phyloP scores from a whole-genome alignment of 2,329 filamentous ascomycete species.

The Ascochyta fabae region DNA sequence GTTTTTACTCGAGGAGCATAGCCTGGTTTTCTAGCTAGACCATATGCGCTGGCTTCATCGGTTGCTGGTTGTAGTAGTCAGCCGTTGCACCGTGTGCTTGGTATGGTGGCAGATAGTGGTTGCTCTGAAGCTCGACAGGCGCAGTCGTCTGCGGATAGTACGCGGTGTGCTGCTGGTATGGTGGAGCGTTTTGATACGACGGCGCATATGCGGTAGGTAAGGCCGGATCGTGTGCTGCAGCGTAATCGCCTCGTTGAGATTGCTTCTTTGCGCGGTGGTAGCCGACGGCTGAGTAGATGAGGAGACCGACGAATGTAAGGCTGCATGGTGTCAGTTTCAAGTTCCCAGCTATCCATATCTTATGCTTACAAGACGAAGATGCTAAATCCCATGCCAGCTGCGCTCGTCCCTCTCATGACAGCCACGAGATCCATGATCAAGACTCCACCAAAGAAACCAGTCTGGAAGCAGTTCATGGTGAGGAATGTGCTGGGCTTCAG shows the following conservation, averaged over 20 bases:
- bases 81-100: slow-evolving; percentile 23
- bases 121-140: slow-evolving; percentile 24
- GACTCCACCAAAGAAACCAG: slow-evolving; percentile 43
- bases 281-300: slow-evolving; percentile 49
- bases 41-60: slow-evolving; percentile 38
- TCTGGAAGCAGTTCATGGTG: slow-evolving; percentile 46
- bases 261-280: slow-evolving; percentile 47
- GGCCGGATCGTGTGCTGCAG: slow-evolving; percentile 40
- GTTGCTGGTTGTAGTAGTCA: slow-evolving; percentile 34
- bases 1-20: background rate
- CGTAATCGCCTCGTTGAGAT: slow-evolving; percentile 42
- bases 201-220: slow-evolving; percentile 23
- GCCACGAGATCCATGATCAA: slow-evolving; percentile 43
- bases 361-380: slow-evolving; percentile 48
- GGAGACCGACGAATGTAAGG: slow-evolving; percentile 45
- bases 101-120: slow-evolving; percentile 28
- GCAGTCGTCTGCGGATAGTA: slow-evolving; percentile 32
- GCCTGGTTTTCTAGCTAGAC: slow-evolving; percentile 18
- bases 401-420: slow-evolving; percentile 27
- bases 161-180: slow-evolving; percentile 32
- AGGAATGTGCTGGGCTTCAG: slow-evolving; percentile 45
- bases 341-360: background rate
- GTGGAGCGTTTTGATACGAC: slow-evolving; percentile 24
- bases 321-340: slow-evolving; percentile 28
- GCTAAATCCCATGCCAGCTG: slow-evolving; percentile 34